phyloP scores from a whole-genome alignment of 2,329 filamentous ascomycete species.

The Seiridium unicorne region DNA sequence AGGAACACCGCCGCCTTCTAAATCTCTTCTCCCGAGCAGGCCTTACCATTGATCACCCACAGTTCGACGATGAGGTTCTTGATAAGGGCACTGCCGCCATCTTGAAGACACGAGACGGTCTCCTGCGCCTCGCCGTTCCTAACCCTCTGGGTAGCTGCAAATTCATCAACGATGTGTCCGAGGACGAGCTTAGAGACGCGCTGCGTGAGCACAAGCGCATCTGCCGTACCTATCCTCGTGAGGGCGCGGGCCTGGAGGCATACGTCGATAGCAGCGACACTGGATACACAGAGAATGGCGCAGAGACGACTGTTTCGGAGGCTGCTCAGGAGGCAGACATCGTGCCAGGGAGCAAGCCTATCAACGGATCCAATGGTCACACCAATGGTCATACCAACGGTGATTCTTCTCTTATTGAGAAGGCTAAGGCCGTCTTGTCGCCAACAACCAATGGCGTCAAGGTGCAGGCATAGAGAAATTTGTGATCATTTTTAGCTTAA shows the following conservation, averaged over 20 bases:
- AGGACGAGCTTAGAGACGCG: slow-evolving; percentile 60
- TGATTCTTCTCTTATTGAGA: slow-evolving; percentile 8
- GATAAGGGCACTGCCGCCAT: slow-evolving; percentile 67
- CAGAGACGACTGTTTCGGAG: slow-evolving; percentile 29
- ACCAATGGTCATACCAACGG: background rate
- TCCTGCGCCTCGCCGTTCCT: slow-evolving; percentile 66
- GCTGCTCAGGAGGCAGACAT: slow-evolving; percentile 14
- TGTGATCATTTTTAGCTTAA: too few relatives aligned
- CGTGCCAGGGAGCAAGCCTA: slow-evolving; percentile 1
- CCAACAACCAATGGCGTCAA: slow-evolving; percentile 15
- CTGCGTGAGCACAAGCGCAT: slow-evolving; percentile 62
- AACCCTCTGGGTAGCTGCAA: slow-evolving; percentile 64
- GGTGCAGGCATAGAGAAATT: slow-evolving; percentile 22
- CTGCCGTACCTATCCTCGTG: slow-evolving; percentile 60
- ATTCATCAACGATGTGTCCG: slow-evolving; percentile 66
- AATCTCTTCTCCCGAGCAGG: slow-evolving; percentile 68
- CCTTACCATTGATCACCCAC: slow-evolving; percentile 67
- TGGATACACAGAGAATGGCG: slow-evolving; percentile 49
- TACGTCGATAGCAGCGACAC: slow-evolving; percentile 70
- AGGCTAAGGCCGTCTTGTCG: slow-evolving; percentile 11
- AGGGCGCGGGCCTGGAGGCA: slow-evolving; percentile 66
- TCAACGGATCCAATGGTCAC: background rate
- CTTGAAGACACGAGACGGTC: slow-evolving; percentile 68
- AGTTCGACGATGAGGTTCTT: slow-evolving; percentile 65
- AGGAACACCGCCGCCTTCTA: slow-evolving; percentile 62